Conservation (phyloP, 2,329 filamentous ascomycete species). For the Canariomyces notabilis region DNA sequence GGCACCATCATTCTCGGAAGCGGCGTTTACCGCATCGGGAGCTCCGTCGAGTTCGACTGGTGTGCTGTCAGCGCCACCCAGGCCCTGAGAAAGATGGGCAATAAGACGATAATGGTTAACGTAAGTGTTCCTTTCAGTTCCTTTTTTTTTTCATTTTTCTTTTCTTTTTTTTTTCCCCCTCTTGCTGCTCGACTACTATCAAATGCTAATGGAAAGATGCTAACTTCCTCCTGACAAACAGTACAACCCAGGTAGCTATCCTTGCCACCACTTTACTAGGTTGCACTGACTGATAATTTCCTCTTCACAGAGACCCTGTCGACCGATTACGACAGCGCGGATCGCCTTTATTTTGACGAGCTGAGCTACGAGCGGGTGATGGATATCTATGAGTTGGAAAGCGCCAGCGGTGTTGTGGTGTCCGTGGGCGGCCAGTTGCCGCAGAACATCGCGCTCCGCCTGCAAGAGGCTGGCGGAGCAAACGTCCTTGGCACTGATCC, state of each 20-base stretch:
- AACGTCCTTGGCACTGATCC: constrained; percentile 91
- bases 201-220: constrained; percentile 2
- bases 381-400: constrained; percentile 96
- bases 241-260: no score
- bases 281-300: no score
- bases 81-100: constrained; percentile 76
- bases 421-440: constrained; percentile 94
- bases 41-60: constrained; percentile 98
- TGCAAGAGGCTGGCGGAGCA: constrained; percentile 86
- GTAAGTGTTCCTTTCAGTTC: constrained; percentile 36
- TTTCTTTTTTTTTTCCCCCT: constrained; percentile 2
- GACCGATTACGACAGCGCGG: constrained; percentile 85
- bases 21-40: constrained; percentile 96
- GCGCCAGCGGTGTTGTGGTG: constrained; percentile 80
- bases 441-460: constrained; percentile 91
- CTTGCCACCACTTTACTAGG: no score
- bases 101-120: constrained; percentile 99
- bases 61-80: constrained; percentile 88
- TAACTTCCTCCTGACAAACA: constrained; percentile 20
- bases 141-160: constrained; percentile 2
- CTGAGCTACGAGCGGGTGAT: constrained; percentile 95
- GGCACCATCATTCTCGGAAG: constrained; percentile 85
- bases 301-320: constrained; percentile 56
- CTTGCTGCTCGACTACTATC: constrained; percentile 2
- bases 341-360: constrained; percentile 95